Evolutionary conservation across 2,329 filamentous ascomycete species (phyloP), one percentile per base, ranked within the genome.

Genomic region (Nemania sp.): DNA sequence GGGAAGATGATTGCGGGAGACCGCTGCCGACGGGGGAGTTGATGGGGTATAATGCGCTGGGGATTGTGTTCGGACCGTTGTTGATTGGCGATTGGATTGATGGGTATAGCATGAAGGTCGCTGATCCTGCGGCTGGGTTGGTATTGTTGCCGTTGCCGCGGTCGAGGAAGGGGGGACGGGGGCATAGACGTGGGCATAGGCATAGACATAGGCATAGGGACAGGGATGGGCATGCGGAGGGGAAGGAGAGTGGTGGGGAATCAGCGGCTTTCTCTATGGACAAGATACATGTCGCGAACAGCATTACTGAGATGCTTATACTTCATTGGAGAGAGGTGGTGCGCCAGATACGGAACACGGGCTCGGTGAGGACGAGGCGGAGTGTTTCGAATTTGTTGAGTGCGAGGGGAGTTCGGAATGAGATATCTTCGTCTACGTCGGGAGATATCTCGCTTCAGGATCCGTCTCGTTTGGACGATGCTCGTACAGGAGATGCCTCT

Each of bases 51-150:
- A 76, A 72, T 45, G 77, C 84, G 1, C 71, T 89, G 8, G 81
- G 84, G 0, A 82, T 86, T 45, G 74, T 87, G 1, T 88, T 89
- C 66, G 86, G 84, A 0, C 85, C 86, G 1, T 72, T 89, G 0
- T 70, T 89, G 5, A 66, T 87, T 3, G 82, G 84, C 2, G 79
- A 86, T 37, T 66, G 83, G 14, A 70, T 86, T 24, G 75, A 79
- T 15, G 69, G 74, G 14, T 84, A 82, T 60, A 74, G 70, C 17
- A 77, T 75, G 71, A 78, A 73, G 48, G 40, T 75, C n/a, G 74
- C 72, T 3, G 65, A 72, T n/a, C 73, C 74, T 2, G 64, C 68
- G 3, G 64, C 72, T 3, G 78, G 77, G 0, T 61, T 78, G 14
- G 60, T 76, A 3, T 51, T 78, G n/a, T 66, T 77, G 5, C 75